Evolutionary conservation across 2,329 filamentous ascomycete genomes (phyloP).

Genomic region (Aspergillus nomiae): DNA sequence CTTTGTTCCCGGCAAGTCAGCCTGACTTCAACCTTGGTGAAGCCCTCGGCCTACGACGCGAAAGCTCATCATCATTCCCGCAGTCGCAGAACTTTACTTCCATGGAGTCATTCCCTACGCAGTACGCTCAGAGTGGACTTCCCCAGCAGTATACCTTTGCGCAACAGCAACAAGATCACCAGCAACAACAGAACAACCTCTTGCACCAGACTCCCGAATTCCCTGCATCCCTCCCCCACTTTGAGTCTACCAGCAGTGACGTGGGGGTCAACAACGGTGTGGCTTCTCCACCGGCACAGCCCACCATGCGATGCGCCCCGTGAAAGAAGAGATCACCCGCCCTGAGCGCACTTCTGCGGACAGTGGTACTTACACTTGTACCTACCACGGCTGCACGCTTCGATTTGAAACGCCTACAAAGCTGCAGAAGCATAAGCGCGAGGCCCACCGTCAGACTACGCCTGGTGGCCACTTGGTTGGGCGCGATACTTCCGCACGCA

Average conservation of each 20-base stretch:
- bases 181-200: slow-evolving; percentile 34
- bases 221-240: slow-evolving; percentile 60
- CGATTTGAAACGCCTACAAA: slow-evolving; percentile 86
- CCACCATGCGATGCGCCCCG: slow-evolving; percentile 39
- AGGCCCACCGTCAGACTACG: slow-evolving; percentile 80
- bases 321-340: slow-evolving; percentile 45
- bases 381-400: slow-evolving; percentile 84
- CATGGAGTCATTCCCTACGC: slow-evolving; percentile 44
- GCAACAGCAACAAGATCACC: slow-evolving; percentile 26
- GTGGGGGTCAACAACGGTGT: slow-evolving; percentile 33
- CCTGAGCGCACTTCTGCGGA: slow-evolving; percentile 71
- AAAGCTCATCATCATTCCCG: slow-evolving; percentile 39
- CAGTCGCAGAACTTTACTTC: slow-evolving; percentile 38
- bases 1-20: slow-evolving; percentile 64
- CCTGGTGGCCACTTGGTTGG: slow-evolving; percentile 48
- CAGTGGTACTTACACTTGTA: slow-evolving; percentile 91
- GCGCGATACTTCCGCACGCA: slow-evolving; percentile 57
- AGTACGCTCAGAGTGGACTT: slow-evolving; percentile 45
- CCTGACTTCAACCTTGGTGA: slow-evolving; percentile 53
- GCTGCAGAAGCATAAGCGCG: slow-evolving; percentile 93
- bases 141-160: slow-evolving; percentile 55
- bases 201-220: slow-evolving; percentile 57
- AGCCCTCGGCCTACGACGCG: slow-evolving; percentile 38
- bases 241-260: slow-evolving; percentile 64
- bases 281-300: slow-evolving; percentile 35